Conservation (phyloP, 768 basidiomycete species). For the Hirschioporus abietinus region DNA sequence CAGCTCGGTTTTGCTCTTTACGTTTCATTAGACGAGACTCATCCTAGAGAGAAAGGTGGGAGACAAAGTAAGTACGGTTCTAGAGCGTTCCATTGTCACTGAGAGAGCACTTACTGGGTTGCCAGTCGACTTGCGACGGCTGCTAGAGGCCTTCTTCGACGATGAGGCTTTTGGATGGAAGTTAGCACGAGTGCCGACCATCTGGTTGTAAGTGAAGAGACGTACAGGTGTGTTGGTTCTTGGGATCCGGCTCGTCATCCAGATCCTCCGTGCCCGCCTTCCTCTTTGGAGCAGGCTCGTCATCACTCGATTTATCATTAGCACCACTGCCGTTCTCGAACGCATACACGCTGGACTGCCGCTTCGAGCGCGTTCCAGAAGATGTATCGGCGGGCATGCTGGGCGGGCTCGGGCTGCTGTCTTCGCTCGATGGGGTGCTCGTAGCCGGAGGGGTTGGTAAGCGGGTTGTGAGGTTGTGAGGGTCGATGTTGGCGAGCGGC, state of each 20-base stretch:
- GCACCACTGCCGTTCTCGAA: conserved; percentile 14
- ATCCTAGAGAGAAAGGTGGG: conserved; percentile 37
- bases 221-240: conserved; percentile 61
- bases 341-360: conserved; percentile 22
- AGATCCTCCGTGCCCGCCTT: conserved; percentile 68
- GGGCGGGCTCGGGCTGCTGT: conserved; percentile 76
- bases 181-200: conserved; percentile 10
- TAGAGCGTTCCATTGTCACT: not conserved
- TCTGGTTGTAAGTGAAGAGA: conserved; percentile 10
- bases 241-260: conserved; percentile 60
- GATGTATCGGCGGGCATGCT: conserved; percentile 32
- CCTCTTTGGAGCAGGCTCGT: conserved; percentile 59
- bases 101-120: conserved; percentile 12
- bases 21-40: conserved; percentile 76
- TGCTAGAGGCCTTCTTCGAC: conserved; percentile 19
- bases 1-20: conserved; percentile 96
- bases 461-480: conserved; percentile 49
- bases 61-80: conserved; percentile 4
- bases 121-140: conserved; percentile 36
- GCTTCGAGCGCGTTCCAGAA: conserved; percentile 21
- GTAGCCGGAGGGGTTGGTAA: conserved; percentile 38
- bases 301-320: conserved; percentile 20
- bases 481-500: conserved; percentile 46
- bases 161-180: conserved; percentile 7
- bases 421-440: conserved; percentile 60